A percentile compares a stretch with the other conserved stretches of the same genome.
These are phyloP conservation scores for Allium fistulosum DNA, from an alignment of 106 monocot species.

Conservation along the genomic window DNA sequence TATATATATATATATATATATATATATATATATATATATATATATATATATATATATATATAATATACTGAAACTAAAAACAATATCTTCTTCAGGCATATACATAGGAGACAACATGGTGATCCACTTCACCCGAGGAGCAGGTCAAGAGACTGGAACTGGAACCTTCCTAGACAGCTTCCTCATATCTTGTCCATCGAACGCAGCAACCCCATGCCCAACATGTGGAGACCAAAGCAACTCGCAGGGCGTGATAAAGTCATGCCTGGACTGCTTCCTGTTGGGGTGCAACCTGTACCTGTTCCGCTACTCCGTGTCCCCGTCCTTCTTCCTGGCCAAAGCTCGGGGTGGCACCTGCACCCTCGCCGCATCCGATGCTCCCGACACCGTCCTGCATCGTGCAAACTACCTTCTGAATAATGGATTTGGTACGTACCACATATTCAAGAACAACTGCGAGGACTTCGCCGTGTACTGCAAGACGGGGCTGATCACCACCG, in stretches of 20 bases:
- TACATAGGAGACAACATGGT: conserved; percentile 65
- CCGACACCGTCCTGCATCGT: conserved; percentile 46
- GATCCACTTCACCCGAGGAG: conserved; percentile 78
- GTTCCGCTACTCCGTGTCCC: conserved; percentile 60
- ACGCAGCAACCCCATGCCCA: conserved; percentile 20
- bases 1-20: too few relatives aligned
- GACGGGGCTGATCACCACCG: conserved; percentile 55
- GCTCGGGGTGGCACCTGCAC: conserved; percentile 87
- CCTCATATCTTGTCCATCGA: conserved; percentile 45
- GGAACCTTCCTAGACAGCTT: conserved; percentile 60
- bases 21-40: too few relatives aligned
- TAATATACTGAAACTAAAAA: too few relatives aligned
- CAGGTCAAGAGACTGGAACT: conserved; percentile 75
- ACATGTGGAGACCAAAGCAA: conserved; percentile 57
- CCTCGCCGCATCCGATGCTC: conserved; percentile 51
- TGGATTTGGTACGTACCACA: conserved; percentile 56
- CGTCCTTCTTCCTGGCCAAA: conserved; percentile 64
- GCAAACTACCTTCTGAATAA: conserved; percentile 57
- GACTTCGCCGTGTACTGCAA: conserved; percentile 95
- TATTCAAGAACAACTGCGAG: conserved; percentile 96
- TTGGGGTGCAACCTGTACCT: conserved; percentile 43
- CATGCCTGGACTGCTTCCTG: conserved; percentile 85
- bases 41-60: too few relatives aligned
- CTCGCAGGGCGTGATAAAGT: conserved; percentile 58
- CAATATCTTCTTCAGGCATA: conserved; percentile 31